Conservation (phyloP, 1,284 basidiomycete species). For the Pseudozyma hubeiensis region DNA sequence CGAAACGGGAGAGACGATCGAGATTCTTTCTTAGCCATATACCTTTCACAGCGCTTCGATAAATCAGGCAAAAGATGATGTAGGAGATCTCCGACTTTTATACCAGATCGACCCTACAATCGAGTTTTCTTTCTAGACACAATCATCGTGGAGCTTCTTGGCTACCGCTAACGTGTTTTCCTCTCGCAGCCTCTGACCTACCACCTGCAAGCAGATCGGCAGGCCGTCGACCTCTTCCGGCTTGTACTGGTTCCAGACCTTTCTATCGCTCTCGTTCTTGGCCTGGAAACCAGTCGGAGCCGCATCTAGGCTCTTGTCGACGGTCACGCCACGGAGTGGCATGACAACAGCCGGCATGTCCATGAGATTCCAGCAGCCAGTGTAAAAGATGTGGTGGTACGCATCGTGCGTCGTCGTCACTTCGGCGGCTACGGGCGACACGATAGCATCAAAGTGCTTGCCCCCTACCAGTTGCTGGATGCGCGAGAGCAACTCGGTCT, state of each 20-base stretch:
- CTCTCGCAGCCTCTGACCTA: slow-evolving; percentile 41
- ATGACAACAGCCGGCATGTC: slow-evolving; percentile 41
- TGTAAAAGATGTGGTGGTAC: slow-evolving; percentile 53
- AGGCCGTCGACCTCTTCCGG: slow-evolving; percentile 35
- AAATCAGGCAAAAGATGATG: too few species aligned
- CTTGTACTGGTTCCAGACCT: slow-evolving; percentile 47
- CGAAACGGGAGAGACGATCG: slow-evolving; percentile 61
- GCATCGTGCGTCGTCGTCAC: slow-evolving; percentile 38
- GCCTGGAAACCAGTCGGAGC: slow-evolving; percentile 3
- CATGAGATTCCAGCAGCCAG: slow-evolving; percentile 56
- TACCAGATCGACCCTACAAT: too few species aligned
- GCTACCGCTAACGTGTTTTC: slow-evolving; percentile 46
- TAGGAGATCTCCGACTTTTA: too few species aligned
- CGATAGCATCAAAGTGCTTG: slow-evolving; percentile 35
- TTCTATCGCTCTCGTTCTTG: slow-evolving; percentile 19
- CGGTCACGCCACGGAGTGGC: slow-evolving; percentile 23
- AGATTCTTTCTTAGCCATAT: slow-evolving; percentile 44
- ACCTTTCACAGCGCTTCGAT: too few species aligned
- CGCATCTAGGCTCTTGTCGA: slow-evolving; percentile 31
- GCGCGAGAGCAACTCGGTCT: slow-evolving; percentile 28
- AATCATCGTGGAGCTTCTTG: slow-evolving; percentile 27
- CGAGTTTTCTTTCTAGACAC: slow-evolving; percentile 8
- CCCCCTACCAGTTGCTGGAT: slow-evolving; percentile 23
- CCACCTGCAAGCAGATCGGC: slow-evolving; percentile 46
- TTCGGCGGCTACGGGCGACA: slow-evolving; percentile 46